Conservation (phyloP, 202 grass and related monocot species). For the Zizania palustris region DNA sequence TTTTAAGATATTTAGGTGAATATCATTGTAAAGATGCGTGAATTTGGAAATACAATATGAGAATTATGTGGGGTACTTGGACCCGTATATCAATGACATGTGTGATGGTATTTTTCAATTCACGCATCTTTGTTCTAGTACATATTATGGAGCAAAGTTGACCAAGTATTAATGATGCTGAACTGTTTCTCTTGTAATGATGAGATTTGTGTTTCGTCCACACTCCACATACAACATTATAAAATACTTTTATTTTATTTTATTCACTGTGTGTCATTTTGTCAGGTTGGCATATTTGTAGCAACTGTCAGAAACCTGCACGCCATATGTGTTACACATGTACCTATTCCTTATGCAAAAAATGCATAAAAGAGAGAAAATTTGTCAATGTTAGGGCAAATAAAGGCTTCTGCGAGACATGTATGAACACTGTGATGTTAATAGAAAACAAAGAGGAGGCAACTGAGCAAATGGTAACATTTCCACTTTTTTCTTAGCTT, state of each 20-base stretch:
- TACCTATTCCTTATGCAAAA: slow-evolving; percentile 93
- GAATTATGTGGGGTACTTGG: too few relatives aligned
- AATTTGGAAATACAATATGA: too few relatives aligned
- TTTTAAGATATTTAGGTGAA: too few relatives aligned
- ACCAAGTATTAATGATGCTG: neutral
- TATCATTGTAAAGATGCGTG: too few relatives aligned
- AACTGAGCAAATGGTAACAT: slow-evolving; percentile 63
- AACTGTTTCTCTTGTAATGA: slow-evolving; percentile 5
- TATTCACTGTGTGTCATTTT: slow-evolving; percentile 41
- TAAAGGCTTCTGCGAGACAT: slow-evolving; percentile 90
- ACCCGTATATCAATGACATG: neutral
- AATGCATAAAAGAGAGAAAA: slow-evolving; percentile 63
- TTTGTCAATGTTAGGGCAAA: slow-evolving; percentile 72
- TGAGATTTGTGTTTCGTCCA: slow-evolving; percentile 6
- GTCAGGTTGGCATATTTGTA: slow-evolving; percentile 98
- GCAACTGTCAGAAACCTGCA: slow-evolving; percentile 87
- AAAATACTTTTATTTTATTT: slow-evolving; percentile 29
- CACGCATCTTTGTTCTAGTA: too few relatives aligned
- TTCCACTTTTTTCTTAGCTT: slow-evolving; percentile 32
- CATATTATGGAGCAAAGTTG: neutral
- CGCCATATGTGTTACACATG: slow-evolving; percentile 92
- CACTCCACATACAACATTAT: neutral
- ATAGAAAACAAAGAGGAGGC: slow-evolving; percentile 87
- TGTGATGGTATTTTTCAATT: too few relatives aligned
- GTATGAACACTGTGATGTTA: slow-evolving; percentile 82